Evolutionary conservation across 1,139 yeast genomes (phyloP).

Genomic region (Yamadazyma membranifaciens): DNA sequence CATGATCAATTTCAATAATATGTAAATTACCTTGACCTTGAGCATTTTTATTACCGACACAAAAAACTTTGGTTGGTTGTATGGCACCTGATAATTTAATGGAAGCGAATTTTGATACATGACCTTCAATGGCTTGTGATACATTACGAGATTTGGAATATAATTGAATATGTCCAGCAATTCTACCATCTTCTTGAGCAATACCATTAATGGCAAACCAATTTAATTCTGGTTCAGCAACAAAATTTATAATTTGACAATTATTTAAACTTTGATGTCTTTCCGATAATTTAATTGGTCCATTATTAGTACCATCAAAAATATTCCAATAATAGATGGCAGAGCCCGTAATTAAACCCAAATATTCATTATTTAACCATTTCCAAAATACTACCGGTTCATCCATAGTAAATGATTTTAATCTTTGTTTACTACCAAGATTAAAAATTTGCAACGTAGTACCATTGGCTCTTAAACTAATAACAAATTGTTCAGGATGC

Average conservation of each 20-base stretch:
- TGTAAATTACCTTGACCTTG: conserved; percentile 87
- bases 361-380: conserved; percentile 73
- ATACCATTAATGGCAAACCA: conserved; percentile 98
- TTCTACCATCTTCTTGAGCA: conserved; percentile 90
- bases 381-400: conserved; percentile 96
- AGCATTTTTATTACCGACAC: conserved; percentile 85
- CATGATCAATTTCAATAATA: conserved; percentile 95
- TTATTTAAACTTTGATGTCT: conserved; percentile 80
- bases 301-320: conserved; percentile 73
- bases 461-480: conserved; percentile 93
- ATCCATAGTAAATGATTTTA: conserved; percentile 81
- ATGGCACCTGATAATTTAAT: conserved; percentile 72
- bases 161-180: conserved; percentile 95
- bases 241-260: conserved; percentile 89
- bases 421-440: conserved; percentile 80
- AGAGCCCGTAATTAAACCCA: conserved; percentile 84
- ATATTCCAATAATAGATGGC: conserved; percentile 80
- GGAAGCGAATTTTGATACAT: conserved; percentile 86
- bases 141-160: conserved; percentile 85
- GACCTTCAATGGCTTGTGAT: conserved; percentile 97
- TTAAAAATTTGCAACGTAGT: conserved; percentile 94
- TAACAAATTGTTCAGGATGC: conserved; percentile 87
- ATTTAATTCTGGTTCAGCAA: conserved; percentile 73
- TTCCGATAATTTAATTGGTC: conserved; percentile 77
- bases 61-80: conserved; percentile 80